Evolutionary conservation across 2,329 filamentous ascomycete genomes (phyloP).

Genomic region (Alternaria sp.): DNA sequence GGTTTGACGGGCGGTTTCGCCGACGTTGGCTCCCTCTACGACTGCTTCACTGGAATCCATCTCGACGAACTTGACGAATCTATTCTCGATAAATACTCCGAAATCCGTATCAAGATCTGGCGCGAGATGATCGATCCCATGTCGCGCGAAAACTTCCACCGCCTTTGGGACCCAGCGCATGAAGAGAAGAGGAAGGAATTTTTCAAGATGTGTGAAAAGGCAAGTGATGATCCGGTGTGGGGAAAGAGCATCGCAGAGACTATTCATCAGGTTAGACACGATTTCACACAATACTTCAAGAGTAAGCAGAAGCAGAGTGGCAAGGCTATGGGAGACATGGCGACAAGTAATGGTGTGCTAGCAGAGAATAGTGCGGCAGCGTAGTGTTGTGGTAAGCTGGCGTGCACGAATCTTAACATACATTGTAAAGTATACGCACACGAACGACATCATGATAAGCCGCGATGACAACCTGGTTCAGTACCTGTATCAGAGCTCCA

Average conservation of each 20-base stretch:
- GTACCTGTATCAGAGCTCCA: not conserved
- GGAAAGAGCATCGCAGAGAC: slow-evolving; percentile 37
- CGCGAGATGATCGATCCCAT: slow-evolving; percentile 48
- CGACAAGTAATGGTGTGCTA: slow-evolving; percentile 4
- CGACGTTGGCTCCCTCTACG: slow-evolving; percentile 68
- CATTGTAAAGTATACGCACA: not conserved
- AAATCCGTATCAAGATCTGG: slow-evolving; percentile 45
- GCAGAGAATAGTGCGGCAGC: slow-evolving; percentile 18
- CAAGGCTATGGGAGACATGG: slow-evolving; percentile 10
- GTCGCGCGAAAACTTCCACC: slow-evolving; percentile 53
- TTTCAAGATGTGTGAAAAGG: slow-evolving; percentile 43
- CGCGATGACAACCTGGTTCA: not conserved
- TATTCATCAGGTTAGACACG: slow-evolving; percentile 41
- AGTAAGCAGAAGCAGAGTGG: slow-evolving; percentile 26
- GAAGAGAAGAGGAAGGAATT: slow-evolving; percentile 44
- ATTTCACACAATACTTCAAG: slow-evolving; percentile 49
- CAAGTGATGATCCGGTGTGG: slow-evolving; percentile 39
- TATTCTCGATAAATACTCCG: slow-evolving; percentile 48
- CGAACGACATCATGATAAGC: not conserved
- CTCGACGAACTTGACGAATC: slow-evolving; percentile 44
- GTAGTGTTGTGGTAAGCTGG: not conserved
- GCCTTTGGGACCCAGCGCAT: slow-evolving; percentile 42
- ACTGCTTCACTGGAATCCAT: slow-evolving; percentile 60
- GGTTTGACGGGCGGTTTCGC: slow-evolving; percentile 71
- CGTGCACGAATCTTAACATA: not conserved